phyloP scores from a whole-genome alignment of 176 grass and related monocot genomes.

The Eleusine indica region DNA sequence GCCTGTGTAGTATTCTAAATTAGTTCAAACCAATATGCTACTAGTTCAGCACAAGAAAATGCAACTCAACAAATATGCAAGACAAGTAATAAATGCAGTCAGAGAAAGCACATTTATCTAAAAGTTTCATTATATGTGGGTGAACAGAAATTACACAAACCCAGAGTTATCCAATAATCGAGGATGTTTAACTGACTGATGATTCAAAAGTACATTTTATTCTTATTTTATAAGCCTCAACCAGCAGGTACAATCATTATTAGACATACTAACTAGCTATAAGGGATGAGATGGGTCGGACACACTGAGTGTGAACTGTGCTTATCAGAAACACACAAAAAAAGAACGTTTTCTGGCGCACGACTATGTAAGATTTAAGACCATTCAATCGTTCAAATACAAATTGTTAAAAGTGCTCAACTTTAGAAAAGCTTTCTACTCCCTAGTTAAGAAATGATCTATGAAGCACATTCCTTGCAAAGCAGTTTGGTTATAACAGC shows the following conservation, averaged over 20 bases:
- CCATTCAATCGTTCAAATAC: background rate
- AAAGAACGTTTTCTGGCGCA: background rate
- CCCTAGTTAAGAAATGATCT: constrained; percentile 3
- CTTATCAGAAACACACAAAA: background rate
- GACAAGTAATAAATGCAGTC: constrained; percentile 17
- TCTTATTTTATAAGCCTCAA: background rate
- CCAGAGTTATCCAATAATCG: constrained; percentile 9
- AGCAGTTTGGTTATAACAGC: background rate
- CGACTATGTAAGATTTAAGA: background rate
- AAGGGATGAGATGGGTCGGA: background rate
- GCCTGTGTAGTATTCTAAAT: constrained; percentile 38
- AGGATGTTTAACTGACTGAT: background rate
- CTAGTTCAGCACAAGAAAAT: constrained; percentile 19
- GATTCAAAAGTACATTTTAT: background rate
- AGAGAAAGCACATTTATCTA: constrained; percentile 22
- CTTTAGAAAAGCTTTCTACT: background rate
- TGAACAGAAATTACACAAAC: background rate
- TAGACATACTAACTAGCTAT: background rate
- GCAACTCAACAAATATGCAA: constrained; percentile 31
- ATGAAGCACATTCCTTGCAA: constrained; percentile 12
- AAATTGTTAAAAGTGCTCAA: constrained; percentile 21
- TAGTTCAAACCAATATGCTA: constrained; percentile 32
- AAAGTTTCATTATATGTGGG: background rate
- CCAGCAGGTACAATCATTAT: background rate
- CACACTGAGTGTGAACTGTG: background rate